Conservation (phyloP, 176 grass and related monocot species). For the Bothriochloa decipiens region DNA sequence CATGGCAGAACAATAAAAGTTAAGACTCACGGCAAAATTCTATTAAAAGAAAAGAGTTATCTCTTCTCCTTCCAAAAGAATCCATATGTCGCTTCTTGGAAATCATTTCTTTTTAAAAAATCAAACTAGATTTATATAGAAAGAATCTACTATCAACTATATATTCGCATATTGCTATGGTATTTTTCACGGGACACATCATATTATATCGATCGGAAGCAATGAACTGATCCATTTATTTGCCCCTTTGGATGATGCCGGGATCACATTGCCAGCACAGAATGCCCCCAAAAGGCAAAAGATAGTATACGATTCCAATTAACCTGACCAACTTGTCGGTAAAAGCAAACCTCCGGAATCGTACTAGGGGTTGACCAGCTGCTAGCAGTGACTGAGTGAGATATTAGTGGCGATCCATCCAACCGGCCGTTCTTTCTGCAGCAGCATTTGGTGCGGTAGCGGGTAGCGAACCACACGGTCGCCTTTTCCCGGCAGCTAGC, state of each 20-base stretch:
- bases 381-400: background rate
- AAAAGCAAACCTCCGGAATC: background rate
- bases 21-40: background rate
- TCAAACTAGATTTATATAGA: too few species aligned
- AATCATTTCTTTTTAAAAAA: too few species aligned
- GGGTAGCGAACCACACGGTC: background rate
- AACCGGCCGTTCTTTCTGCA: conserved; percentile 2
- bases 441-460: background rate
- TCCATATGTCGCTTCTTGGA: background rate
- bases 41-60: background rate
- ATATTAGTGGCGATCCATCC: background rate
- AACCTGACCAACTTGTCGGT: conserved; percentile 37
- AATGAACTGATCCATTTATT: background rate
- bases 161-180: too few species aligned
- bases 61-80: background rate
- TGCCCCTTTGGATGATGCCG: background rate
- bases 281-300: background rate
- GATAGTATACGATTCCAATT: conserved; percentile 10
- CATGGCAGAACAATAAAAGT: background rate
- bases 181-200: too few species aligned
- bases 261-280: conserved; percentile 14
- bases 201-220: background rate
- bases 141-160: too few species aligned
- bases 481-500: conserved; percentile 10
- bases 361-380: background rate